Evolutionary conservation across 495 filamentous ascomycete genomes (phyloP).

Genomic region (Aspergillus sclerotiicarbonarius): DNA sequence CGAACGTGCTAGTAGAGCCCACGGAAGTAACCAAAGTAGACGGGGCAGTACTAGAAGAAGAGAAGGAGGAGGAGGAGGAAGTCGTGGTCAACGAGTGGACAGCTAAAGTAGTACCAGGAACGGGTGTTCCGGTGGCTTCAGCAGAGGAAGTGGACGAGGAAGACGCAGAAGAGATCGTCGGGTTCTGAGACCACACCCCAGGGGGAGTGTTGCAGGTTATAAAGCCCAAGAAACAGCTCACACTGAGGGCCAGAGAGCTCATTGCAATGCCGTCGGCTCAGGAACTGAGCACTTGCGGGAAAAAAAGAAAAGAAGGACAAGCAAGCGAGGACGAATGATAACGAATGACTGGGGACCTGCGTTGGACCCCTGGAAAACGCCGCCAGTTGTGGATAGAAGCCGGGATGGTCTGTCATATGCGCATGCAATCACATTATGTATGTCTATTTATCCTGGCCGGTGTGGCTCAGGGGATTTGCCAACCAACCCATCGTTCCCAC

Average conservation of each 20-base stretch:
- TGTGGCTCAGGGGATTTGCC: background rate
- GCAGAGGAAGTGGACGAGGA: background rate
- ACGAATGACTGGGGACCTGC: slow-evolving; percentile 24
- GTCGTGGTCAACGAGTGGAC: slow-evolving; percentile 14
- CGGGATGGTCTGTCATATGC: slow-evolving; percentile 6
- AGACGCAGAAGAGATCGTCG: slow-evolving; percentile 21
- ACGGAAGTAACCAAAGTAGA: slow-evolving; percentile 6
- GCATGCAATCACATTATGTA: slow-evolving; percentile 9
- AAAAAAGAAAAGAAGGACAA: slow-evolving; percentile 7
- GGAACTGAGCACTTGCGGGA: background rate
- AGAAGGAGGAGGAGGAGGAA: slow-evolving; percentile 12
- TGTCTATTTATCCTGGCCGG: slow-evolving; percentile 12
- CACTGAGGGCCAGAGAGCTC: slow-evolving; percentile 25
- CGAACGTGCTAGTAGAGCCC: slow-evolving; percentile 11
- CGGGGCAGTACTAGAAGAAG: slow-evolving; percentile 16
- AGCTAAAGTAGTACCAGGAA: slow-evolving; percentile 13
- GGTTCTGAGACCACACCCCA: slow-evolving; percentile 29
- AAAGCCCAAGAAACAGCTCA: slow-evolving; percentile 36
- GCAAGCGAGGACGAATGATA: slow-evolving; percentile 21
- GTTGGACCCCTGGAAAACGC: slow-evolving; percentile 4
- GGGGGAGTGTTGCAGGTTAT: slow-evolving; percentile 41
- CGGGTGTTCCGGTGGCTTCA: slow-evolving; percentile 1
- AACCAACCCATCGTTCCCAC: slow-evolving; percentile 9
- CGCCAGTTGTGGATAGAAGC: slow-evolving; percentile 3
- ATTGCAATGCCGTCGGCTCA: slow-evolving; percentile 25